Evolutionary conservation across 2,329 filamentous ascomycete genomes (phyloP).

Genomic region (Macrophomina tecta): DNA sequence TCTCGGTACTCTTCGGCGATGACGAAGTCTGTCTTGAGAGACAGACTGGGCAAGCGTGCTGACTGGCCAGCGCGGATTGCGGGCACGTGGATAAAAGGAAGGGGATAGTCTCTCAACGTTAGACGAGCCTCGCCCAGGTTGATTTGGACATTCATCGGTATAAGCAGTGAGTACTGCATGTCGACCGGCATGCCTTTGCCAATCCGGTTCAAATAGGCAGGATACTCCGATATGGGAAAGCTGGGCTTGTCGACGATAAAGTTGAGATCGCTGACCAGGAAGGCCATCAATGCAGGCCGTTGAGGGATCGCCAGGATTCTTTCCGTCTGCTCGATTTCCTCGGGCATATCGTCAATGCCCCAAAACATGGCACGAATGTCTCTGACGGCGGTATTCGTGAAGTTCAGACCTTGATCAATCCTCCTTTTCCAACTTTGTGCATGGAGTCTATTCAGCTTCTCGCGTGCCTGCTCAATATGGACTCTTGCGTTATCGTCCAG

Average conservation of each 20-base stretch:
- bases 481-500: conserved; percentile 76
- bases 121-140: conserved; percentile 89
- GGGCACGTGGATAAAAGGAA: conserved; percentile 90
- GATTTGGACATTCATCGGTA: conserved; percentile 88
- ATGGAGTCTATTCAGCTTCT: conserved; percentile 79
- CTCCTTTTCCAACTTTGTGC: conserved; percentile 90
- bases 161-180: conserved; percentile 86
- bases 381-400: conserved; percentile 75
- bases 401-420: conserved; percentile 76
- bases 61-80: conserved; percentile 80
- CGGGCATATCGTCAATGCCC: conserved; percentile 79
- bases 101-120: conserved; percentile 89
- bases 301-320: conserved; percentile 84
- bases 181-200: conserved; percentile 96
- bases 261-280: conserved; percentile 82
- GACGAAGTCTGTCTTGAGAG: conserved; percentile 88
- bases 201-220: conserved; percentile 82
- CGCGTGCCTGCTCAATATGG: conserved; percentile 75
- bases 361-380: conserved; percentile 82
- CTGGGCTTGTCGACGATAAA: conserved; percentile 89
- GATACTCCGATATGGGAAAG: conserved; percentile 81
- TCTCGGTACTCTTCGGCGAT: conserved; percentile 92
- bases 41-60: conserved; percentile 78
- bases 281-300: conserved; percentile 80
- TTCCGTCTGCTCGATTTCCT: conserved; percentile 82